phyloP scores from a whole-genome alignment of 345 rosid genomes.

The Populus pruinosa region DNA sequence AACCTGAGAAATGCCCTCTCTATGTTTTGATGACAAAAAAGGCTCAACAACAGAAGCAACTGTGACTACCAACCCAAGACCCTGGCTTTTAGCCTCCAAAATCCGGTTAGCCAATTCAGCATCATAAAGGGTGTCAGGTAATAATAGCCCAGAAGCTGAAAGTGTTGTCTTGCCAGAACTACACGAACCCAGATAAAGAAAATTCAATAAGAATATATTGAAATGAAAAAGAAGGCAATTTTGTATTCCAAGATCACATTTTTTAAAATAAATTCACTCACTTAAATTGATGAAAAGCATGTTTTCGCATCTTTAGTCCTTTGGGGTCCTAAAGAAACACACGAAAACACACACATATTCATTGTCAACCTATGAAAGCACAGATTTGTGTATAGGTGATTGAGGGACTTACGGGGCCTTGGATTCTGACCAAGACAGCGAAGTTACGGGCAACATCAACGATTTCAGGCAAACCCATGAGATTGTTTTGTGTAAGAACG shows the following conservation, averaged over 20 bases:
- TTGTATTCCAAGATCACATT: background rate
- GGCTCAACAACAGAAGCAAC: slow-evolving; percentile 88
- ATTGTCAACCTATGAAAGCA: background rate
- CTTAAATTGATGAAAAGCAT: slow-evolving; percentile 86
- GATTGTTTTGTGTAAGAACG: background rate
- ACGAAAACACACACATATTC: background rate
- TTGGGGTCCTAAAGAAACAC: slow-evolving; percentile 64
- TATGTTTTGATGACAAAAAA: slow-evolving; percentile 45
- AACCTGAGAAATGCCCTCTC: slow-evolving; percentile 55
- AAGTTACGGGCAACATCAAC: slow-evolving; percentile 51
- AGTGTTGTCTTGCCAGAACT: slow-evolving; percentile 82
- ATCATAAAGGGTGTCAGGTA: slow-evolving; percentile 47
- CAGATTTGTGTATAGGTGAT: background rate
- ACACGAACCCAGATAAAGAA: slow-evolving; percentile 13
- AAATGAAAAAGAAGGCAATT: background rate
- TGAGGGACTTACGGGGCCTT: slow-evolving; percentile 68
- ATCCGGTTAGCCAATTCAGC: slow-evolving; percentile 36
- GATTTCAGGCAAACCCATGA: slow-evolving; percentile 57
- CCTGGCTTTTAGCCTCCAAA: slow-evolving; percentile 24
- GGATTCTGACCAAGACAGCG: slow-evolving; percentile 72
- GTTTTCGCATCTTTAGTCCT: slow-evolving; percentile 86
- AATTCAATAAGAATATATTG: background rate
- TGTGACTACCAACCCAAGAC: slow-evolving; percentile 51
- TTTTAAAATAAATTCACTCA: slow-evolving; percentile 26
- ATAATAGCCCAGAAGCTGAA: slow-evolving; percentile 82